Percentiles rank a stretch among this genome's conserved stretches.
Conservation (phyloP, 768 basidiomycete genomes). For the Mrakia blollopis region DNA sequence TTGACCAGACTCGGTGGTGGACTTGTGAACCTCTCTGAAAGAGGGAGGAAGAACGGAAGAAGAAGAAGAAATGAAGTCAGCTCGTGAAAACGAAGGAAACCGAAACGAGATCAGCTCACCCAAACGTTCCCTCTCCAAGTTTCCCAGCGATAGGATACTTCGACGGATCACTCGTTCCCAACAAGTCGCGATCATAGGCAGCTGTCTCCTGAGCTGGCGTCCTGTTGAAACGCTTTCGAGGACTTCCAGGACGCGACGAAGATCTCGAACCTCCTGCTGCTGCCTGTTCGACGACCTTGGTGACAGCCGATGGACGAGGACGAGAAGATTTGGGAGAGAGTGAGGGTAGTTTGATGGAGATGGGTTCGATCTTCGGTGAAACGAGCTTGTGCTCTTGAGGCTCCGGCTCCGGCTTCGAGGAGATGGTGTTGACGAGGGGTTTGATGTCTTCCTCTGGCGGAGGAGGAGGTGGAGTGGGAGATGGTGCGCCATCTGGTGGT, state of each 20-base stretch:
- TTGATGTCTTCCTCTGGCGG: not conserved
- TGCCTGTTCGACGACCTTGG: not conserved
- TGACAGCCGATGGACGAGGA: not conserved
- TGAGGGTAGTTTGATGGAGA: not conserved
- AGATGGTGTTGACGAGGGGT: not conserved
- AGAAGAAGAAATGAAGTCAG: conserved; percentile 24
- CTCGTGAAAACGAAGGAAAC: conserved; percentile 23
- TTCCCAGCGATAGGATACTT: conserved; percentile 81
- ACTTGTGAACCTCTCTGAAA: conserved; percentile 82
- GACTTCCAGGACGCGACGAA: not conserved
- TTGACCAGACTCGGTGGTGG: conserved; percentile 56
- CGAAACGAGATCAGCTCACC: conserved; percentile 53
- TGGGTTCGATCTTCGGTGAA: not conserved
- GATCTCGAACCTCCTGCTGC: not conserved
- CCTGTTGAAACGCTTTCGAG: conserved; percentile 34
- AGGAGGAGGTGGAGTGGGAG: conserved; percentile 32
- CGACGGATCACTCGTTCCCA: conserved; percentile 49
- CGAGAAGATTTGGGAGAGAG: not conserved
- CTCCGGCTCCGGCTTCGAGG: not conserved
- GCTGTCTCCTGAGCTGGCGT: conserved; percentile 38
- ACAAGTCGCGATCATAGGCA: conserved; percentile 35
- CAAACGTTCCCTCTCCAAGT: conserved; percentile 94
- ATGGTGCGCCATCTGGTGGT: not conserved
- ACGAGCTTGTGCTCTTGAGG: not conserved
- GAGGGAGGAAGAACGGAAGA: conserved; percentile 17